Conservation (phyloP, 1,284 basidiomycete species). For the Mycosarcoma maydis region DNA sequence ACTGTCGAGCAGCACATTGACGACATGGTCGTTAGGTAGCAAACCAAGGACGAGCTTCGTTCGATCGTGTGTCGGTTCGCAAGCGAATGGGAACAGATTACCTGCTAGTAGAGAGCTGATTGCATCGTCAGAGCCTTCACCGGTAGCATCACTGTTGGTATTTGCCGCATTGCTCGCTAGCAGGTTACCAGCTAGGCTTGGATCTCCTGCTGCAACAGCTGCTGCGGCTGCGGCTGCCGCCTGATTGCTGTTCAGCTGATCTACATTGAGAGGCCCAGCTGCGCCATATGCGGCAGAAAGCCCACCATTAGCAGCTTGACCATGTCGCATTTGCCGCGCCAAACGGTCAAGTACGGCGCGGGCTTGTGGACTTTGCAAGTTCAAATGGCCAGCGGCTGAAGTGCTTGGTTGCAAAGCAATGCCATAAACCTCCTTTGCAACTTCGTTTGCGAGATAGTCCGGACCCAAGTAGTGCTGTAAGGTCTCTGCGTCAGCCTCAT, state of each 20-base stretch:
- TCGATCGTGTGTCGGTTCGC: constrained; percentile 21
- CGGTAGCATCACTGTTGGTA: constrained; percentile 1
- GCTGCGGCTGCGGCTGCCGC: constrained; percentile 15
- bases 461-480: constrained; percentile 43
- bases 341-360: constrained; percentile 56
- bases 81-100: constrained; percentile 30
- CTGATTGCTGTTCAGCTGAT: background rate
- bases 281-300: background rate
- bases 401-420: constrained; percentile 1
- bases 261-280: background rate
- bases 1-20: constrained; percentile 56
- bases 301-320: constrained; percentile 13
- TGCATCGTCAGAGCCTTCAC: constrained; percentile 10
- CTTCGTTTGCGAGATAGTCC: constrained; percentile 38
- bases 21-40: constrained; percentile 55
- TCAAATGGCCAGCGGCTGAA: constrained; percentile 22
- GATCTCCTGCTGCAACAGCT: constrained; percentile 16
- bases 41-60: constrained; percentile 51
- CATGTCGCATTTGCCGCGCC: constrained; percentile 46
- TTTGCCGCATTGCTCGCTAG: constrained; percentile 1
- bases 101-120: constrained; percentile 17
- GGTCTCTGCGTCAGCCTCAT: constrained; percentile 46
- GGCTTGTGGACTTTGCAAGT: constrained; percentile 45
- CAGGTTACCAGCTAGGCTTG: constrained; percentile 7
- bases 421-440: constrained; percentile 35